Evolutionary conservation across 768 basidiomycete species (phyloP), one percentile per base, ranked within the genome.

Genomic region (Mycena galopus): DNA sequence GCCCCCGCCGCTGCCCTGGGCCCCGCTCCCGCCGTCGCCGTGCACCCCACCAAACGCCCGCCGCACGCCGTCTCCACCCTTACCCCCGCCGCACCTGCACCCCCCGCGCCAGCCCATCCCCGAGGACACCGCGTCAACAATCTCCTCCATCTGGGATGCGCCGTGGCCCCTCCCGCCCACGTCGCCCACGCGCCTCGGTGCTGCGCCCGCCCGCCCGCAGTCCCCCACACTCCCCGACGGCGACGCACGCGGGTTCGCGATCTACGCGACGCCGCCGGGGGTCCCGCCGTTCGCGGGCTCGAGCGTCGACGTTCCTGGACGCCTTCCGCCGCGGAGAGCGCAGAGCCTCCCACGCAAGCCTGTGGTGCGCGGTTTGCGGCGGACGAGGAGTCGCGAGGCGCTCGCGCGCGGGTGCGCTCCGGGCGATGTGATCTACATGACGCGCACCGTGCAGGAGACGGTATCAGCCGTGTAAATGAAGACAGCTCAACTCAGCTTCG

Each of bases 121-220:
- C 9, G 78, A 78, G 8, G 83, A 84, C 68, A 81, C 78, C 2
- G 76, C 78, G 9, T 83, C 84, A 21, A 80, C 78, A 9, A 81
- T 84, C 33, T 82, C 82, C 3, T 84, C 84, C 14, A 81, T 87
- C 14, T 79, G 85, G 29, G 82, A 84, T 63, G 80, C 69, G 7
- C 69, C 80, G 3, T 87, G 86, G 87, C 87, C 87, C 9, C 66
- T 82, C 33, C 82, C 82, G 6, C 82, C 82, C 4, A 62, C 67
- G 1, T 39, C 67, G 19, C 67, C 67, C 29, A 7, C 19, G 16
- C 17, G 7, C 16, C 42, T 44, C 35, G 11, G 35, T 11, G 35
- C n/a, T n/a, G n/a, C n/a, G 35, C 35, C 42, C 4, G 42, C 53
- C 29, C 58, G 35, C 58, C 33, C 33, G 8, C 33, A 59, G 50